These are phyloP conservation scores for Crassisporium funariophilum DNA, from an alignment of 768 basidiomycete species.

Conservation along the genomic window DNA sequence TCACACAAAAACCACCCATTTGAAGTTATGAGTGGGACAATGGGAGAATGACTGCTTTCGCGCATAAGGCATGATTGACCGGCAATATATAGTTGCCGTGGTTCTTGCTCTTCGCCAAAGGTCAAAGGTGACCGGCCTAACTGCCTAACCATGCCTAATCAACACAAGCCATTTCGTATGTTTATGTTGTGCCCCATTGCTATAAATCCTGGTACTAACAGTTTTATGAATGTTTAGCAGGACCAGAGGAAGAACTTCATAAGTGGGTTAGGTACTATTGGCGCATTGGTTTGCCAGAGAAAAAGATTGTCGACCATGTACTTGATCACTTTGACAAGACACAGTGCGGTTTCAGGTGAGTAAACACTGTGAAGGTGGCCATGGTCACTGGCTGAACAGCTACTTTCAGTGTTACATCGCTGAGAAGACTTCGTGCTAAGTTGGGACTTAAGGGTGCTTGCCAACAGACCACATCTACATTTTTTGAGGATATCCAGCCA, in stretches of 20 bases:
- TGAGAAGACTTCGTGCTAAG: neutral
- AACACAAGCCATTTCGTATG: conserved; percentile 9
- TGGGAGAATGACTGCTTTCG: no score
- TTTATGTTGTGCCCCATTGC: neutral
- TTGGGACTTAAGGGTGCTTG: neutral
- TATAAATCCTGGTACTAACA: neutral
- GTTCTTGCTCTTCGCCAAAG: no score
- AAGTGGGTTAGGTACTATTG: neutral
- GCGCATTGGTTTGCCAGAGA: conserved; percentile 1
- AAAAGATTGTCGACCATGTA: neutral
- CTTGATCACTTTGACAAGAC: neutral
- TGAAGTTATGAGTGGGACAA: no score
- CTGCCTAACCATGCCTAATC: conserved; percentile 17
- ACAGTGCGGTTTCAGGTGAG: conserved; percentile 1
- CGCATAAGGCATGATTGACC: no score
- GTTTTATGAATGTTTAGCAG: neutral
- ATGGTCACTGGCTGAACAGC: neutral
- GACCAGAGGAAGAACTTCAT: conserved; percentile 1
- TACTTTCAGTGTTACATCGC: neutral
- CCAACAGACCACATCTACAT: neutral
- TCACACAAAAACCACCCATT: no score
- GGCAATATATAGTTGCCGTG: no score
- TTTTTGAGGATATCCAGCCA: neutral
- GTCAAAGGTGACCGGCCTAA: no score
- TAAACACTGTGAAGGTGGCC: no score